phyloP scores from a whole-genome alignment of 768 basidiomycete genomes.

The Amanita pseudoporphyria region DNA sequence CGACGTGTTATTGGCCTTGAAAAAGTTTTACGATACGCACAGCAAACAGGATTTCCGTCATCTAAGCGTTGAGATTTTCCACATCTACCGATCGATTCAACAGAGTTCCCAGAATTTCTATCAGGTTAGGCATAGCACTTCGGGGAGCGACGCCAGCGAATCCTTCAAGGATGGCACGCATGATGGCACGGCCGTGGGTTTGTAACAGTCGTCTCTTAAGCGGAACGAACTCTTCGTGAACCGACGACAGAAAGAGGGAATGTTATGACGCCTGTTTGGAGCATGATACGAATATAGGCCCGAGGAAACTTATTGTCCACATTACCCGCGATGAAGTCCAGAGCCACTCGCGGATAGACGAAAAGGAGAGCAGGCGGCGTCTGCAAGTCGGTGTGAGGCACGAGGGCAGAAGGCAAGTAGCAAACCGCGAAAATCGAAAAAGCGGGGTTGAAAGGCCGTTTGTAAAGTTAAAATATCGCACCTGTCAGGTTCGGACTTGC shows the following conservation, averaged over 20 bases:
- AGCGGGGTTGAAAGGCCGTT: too few relatives aligned
- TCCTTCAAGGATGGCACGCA: constrained; percentile 66
- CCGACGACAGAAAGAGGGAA: constrained; percentile 35
- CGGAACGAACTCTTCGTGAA: constrained; percentile 49
- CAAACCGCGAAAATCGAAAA: too few relatives aligned
- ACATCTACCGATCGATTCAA: constrained; percentile 36
- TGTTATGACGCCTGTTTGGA: too few relatives aligned
- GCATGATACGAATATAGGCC: too few relatives aligned
- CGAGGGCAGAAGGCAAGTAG: too few relatives aligned
- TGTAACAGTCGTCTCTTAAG: constrained; percentile 34
- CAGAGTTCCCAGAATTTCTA: constrained; percentile 68
- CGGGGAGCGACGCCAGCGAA: constrained; percentile 82
- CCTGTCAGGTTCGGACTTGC: too few relatives aligned
- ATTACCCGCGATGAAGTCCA: too few relatives aligned
- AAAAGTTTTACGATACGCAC: constrained; percentile 23
- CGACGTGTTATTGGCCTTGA: not conserved
- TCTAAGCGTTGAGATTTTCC: constrained; percentile 43
- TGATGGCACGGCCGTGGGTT: constrained; percentile 52
- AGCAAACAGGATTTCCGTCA: constrained; percentile 58
- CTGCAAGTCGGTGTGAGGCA: too few relatives aligned
- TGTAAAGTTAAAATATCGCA: too few relatives aligned
- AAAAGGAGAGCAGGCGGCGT: too few relatives aligned
- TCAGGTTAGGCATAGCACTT: constrained; percentile 74
- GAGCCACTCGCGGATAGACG: too few relatives aligned
- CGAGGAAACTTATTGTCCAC: too few relatives aligned